Percentiles rank a stretch among this genome's conserved stretches.
Conservation (phyloP, 768 basidiomycete genomes). For the Lentinula boryana region DNA sequence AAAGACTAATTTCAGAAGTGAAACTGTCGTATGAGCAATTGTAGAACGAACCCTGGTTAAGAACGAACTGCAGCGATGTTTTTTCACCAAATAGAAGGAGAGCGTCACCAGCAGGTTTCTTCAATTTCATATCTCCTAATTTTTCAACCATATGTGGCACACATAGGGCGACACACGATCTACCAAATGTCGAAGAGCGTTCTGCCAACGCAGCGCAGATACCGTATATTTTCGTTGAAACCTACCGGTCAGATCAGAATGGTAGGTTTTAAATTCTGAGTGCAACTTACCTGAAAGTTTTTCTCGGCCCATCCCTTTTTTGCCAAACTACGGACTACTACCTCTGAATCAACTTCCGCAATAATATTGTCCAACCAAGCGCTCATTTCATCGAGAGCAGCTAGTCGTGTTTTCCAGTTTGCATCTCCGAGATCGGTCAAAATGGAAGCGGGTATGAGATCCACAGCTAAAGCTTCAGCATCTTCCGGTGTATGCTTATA, state of each 20-base stretch:
- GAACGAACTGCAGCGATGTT: constrained; percentile 90
- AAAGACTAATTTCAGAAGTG: constrained; percentile 4
- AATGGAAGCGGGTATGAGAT: constrained; percentile 64
- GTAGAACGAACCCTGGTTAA: constrained; percentile 69
- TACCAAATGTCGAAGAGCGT: constrained; percentile 75
- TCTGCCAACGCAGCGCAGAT: constrained; percentile 71
- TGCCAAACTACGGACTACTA: constrained; percentile 77
- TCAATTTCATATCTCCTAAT: constrained; percentile 92
- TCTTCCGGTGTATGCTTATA: constrained; percentile 90
- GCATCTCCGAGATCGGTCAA: constrained; percentile 73
- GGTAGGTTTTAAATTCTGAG: background rate
- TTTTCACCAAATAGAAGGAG: constrained; percentile 83
- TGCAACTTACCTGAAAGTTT: constrained; percentile 80
- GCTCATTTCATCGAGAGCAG: constrained; percentile 81
- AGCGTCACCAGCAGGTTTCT: constrained; percentile 92
- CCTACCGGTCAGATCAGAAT: constrained; percentile 36
- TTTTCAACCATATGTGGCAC: constrained; percentile 87
- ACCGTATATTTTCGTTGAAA: constrained; percentile 84
- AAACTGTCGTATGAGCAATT: background rate
- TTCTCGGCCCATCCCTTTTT: constrained; percentile 99
- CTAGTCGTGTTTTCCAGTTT: constrained; percentile 91
- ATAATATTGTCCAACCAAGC: constrained; percentile 73
- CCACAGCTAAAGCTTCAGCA: constrained; percentile 73
- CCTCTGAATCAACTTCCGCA: constrained; percentile 73
- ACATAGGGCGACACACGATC: constrained; percentile 76